Evolutionary conservation across 345 rosid genomes (phyloP).

Genomic region (Sisymbrium irio): DNA sequence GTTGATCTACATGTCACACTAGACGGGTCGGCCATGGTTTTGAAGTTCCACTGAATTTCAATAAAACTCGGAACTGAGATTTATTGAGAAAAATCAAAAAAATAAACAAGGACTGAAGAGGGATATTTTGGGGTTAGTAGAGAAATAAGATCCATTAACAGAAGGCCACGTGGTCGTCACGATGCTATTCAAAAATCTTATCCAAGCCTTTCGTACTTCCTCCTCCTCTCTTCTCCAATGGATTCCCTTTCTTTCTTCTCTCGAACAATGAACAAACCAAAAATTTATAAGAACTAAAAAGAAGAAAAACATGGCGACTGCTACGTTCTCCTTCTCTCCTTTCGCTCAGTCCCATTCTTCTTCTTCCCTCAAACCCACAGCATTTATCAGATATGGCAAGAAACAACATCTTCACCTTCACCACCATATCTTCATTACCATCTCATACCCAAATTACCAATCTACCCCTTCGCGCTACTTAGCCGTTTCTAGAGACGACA

Average conservation of each 20-base stretch:
- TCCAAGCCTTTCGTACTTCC: constrained; percentile 7
- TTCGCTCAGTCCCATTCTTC: constrained; percentile 26
- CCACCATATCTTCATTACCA: constrained; percentile 9
- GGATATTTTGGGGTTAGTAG: not conserved
- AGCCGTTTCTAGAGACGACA: constrained; percentile 79
- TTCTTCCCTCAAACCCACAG: constrained; percentile 30
- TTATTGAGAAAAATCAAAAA: not conserved
- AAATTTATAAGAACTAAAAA: not conserved
- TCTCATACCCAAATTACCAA: constrained; percentile 23
- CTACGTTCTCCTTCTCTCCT: constrained; percentile 60
- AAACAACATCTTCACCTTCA: constrained; percentile 16
- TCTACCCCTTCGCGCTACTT: constrained; percentile 39
- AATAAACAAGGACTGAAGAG: not conserved
- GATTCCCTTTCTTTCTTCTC: not conserved
- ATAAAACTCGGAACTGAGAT: too few relatives aligned
- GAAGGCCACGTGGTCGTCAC: constrained; percentile 28
- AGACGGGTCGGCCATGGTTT: too few relatives aligned
- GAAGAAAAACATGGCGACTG: constrained; percentile 55
- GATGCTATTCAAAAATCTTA: constrained; percentile 31
- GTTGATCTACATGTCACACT: too few relatives aligned
- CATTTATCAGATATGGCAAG: constrained; percentile 25
- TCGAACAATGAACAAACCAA: constrained; percentile 24
- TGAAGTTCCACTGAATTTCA: too few relatives aligned
- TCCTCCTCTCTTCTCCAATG: constrained; percentile 27
- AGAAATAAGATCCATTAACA: not conserved